Percentiles rank a stretch among this genome's conserved stretches.
Evolutionary conservation across 2,329 filamentous ascomycete genomes (phyloP).

Genomic region (Sporothrix brasiliensis): DNA sequence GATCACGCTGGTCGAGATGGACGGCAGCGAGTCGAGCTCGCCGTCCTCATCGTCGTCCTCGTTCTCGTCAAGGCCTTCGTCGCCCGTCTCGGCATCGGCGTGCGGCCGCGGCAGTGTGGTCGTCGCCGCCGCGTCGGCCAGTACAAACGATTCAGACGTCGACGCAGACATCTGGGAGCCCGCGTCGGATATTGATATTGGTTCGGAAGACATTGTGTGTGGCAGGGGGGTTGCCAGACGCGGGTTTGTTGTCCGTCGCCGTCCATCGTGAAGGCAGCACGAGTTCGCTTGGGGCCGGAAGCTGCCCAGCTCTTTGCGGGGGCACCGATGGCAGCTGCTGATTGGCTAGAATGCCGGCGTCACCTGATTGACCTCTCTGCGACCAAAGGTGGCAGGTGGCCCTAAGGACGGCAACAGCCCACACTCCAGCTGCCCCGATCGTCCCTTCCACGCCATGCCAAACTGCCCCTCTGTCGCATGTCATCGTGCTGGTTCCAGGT

Average conservation of each 20-base stretch:
- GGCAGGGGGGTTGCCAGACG: not conserved
- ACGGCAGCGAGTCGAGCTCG: slow-evolving; percentile 67
- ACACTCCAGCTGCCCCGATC: not conserved
- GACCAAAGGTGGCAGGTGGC: not conserved
- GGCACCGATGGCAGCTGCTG: not conserved
- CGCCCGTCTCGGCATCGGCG: slow-evolving; percentile 13
- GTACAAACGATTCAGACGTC: slow-evolving; percentile 54
- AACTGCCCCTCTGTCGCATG: not conserved
- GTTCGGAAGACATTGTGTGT: slow-evolving; percentile 30
- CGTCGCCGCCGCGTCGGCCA: slow-evolving; percentile 52
- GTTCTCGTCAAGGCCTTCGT: not conserved
- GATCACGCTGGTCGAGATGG: slow-evolving; percentile 56
- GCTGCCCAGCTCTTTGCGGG: slow-evolving; percentile 17
- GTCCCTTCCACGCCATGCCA: not conserved
- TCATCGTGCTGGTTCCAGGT: not conserved
- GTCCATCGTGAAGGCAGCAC: not conserved
- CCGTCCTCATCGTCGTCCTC: slow-evolving; percentile 52
- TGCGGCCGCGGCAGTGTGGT: slow-evolving; percentile 29
- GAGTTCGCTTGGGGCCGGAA: not conserved
- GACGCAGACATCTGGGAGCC: slow-evolving; percentile 36
- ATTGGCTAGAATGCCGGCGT: not conserved
- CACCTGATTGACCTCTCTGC: slow-evolving; percentile 13
- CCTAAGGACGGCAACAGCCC: slow-evolving; percentile 20
- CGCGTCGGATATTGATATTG: slow-evolving; percentile 27
- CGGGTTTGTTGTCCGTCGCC: not conserved